Evolutionary conservation across 2,329 filamentous ascomycete genomes (phyloP).

Genomic region (Cephalotrichum gorgonifer): DNA sequence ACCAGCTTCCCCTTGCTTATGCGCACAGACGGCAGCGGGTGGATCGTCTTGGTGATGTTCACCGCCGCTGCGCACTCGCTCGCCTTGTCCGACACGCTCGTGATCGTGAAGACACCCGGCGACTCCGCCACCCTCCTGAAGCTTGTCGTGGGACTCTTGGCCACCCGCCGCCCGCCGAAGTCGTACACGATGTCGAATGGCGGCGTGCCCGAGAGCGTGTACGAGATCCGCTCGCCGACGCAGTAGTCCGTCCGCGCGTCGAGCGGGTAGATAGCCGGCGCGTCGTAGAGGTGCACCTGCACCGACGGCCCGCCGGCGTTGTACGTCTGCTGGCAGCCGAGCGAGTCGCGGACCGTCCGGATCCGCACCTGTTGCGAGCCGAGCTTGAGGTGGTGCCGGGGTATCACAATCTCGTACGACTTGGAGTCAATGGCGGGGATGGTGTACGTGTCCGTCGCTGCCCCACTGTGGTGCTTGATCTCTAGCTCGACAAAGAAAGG

Average conservation of each 20-base stretch:
- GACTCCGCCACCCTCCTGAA: constrained; percentile 92
- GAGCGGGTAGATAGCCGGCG: constrained; percentile 79
- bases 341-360: constrained; percentile 76
- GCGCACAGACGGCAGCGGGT: constrained; percentile 82
- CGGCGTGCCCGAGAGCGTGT: constrained; percentile 79
- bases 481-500: constrained; percentile 89
- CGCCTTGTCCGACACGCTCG: constrained; percentile 74
- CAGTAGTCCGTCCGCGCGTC: constrained; percentile 84
- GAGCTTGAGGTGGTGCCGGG: constrained; percentile 71
- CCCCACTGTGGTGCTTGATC: constrained; percentile 80
- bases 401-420: constrained; percentile 71
- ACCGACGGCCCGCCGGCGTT: constrained; percentile 65
- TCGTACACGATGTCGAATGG: constrained; percentile 91
- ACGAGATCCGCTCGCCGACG: constrained; percentile 88
- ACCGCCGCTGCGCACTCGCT: constrained; percentile 78
- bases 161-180: constrained; percentile 75
- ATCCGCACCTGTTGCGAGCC: constrained; percentile 87
- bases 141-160: constrained; percentile 65
- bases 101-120: constrained; percentile 81
- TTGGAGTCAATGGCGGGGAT: constrained; percentile 70
- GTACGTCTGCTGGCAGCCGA: constrained; percentile 74
- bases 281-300: constrained; percentile 85
- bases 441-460: constrained; percentile 68
- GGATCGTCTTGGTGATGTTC: constrained; percentile 72
- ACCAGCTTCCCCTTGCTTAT: constrained; percentile 76